phyloP scores from a whole-genome alignment of 164 flowering plant genomes.

The Chimonanthus praecox region DNA sequence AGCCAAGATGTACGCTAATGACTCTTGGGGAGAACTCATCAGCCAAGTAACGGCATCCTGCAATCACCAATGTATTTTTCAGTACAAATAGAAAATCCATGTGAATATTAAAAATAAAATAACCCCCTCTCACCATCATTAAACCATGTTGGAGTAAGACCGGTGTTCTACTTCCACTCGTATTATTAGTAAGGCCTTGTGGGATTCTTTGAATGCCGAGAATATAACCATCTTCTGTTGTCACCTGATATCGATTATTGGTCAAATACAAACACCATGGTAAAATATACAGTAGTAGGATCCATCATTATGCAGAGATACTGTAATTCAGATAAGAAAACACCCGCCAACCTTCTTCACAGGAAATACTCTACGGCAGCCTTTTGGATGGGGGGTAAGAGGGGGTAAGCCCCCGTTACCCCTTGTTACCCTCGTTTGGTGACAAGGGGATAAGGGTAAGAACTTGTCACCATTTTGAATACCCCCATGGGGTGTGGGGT shows the following conservation, averaged over 20 bases:
- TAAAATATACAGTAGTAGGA: background rate
- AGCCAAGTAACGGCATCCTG: conserved; percentile 83
- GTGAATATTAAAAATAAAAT: background rate
- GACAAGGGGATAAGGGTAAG: too few species aligned
- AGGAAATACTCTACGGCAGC: too few species aligned
- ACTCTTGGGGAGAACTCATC: conserved; percentile 41
- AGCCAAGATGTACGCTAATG: conserved; percentile 62
- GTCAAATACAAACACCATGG: background rate
- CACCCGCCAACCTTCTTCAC: background rate
- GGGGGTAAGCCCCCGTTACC: too few species aligned
- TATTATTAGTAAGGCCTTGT: conserved; percentile 12
- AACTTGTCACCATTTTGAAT: too few species aligned
- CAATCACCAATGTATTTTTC: background rate
- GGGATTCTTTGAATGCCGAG: conserved; percentile 76
- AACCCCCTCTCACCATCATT: conserved; percentile 36
- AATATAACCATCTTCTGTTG: conserved; percentile 72
- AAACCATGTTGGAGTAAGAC: conserved; percentile 76
- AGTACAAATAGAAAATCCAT: background rate
- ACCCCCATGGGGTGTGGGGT: too few species aligned
- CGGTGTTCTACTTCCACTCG: conserved; percentile 31
- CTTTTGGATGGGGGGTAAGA: too few species aligned
- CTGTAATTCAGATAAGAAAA: background rate
- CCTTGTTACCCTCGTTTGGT: too few species aligned
- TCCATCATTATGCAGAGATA: background rate
- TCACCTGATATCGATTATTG: conserved; percentile 37